Base-by-base conservation (phyloP, 331 rosid genomes). In the Malus hybrid region DNA sequence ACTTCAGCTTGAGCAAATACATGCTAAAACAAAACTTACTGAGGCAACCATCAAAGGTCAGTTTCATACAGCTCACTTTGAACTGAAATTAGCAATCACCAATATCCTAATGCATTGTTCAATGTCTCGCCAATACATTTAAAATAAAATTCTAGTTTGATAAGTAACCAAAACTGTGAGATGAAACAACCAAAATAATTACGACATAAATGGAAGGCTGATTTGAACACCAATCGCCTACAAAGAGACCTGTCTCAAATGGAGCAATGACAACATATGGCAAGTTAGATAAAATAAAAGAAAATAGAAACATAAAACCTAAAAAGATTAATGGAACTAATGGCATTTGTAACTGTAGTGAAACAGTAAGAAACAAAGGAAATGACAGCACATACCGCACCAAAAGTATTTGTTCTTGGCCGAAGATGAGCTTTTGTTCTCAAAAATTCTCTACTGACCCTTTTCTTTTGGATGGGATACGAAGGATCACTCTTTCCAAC, bases 371-470 rank as follows among this genome's bases (percentile, higher is more conserved):
- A 20, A 56, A 57, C 77, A 12, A 79, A 67, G 81, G 59, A 69
- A 39, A 75, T 16, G 86, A 81, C 48, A 42, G 48, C 48, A 42
- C 88, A 80, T 94, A 94, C 99, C 65, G 97, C 97, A 69, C 99
- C 92, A 76, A 94, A 94, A 82, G 97, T 92, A 86, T 94, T 94
- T 78, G 99, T 87, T 88, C 99, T 87, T 2, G 99, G 81, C 71
- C 97, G 97, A 71, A 89, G 99, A 89, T 94, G 99, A 76, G 97
- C 97, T 81, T 92, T 92, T 24, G 97, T 94, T 81, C 99, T 92
- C 85, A 92, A 79, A 90, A 87, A 94, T 85, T 94, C 99, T 84
- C 84, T 85, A 92, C 87, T 90, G 74, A 75, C 99, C 81, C 93
- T 82, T 80, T 94, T 94, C 97, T 94, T 94, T 80, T 94, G 97